These are phyloP conservation scores for Aureobasidium melanogenum DNA, from an alignment of 2,329 filamentous ascomycete species.

Conservation along the genomic window DNA sequence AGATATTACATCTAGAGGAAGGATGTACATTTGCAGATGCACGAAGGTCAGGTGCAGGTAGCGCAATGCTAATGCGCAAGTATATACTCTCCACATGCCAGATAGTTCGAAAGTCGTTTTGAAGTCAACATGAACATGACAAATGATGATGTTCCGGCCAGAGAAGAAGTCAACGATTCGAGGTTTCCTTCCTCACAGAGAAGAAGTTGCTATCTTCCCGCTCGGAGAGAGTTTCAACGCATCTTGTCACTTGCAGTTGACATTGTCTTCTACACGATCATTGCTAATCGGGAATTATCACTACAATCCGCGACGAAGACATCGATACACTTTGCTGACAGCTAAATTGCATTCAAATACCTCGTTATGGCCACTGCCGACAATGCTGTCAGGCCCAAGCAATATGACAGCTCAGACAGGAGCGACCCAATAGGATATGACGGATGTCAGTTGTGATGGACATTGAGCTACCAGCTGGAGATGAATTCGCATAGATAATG, in stretches of 20 bases:
- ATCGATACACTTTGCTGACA: background rate
- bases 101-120: background rate
- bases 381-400: background rate
- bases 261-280: background rate
- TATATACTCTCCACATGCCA: too few species aligned
- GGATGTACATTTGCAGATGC: too few species aligned
- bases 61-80: too few species aligned
- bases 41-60: too few species aligned
- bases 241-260: background rate
- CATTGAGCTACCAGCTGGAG: constrained; percentile 46
- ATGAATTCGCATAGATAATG: background rate
- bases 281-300: background rate
- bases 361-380: too few species aligned
- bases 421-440: background rate
- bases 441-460: constrained; percentile 61
- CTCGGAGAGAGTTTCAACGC: background rate
- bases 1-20: background rate
- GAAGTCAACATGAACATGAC: background rate
- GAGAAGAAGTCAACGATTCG: background rate
- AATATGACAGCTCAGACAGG: background rate
- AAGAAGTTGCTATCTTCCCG: background rate
- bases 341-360: background rate
- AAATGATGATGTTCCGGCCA: background rate
- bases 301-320: background rate
- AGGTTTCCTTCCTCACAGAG: background rate